Percentiles rank a stretch among this genome's conserved stretches.
Evolutionary conservation across 139 green algal species (phyloP).

Genomic region (Chlorella sp.): DNA sequence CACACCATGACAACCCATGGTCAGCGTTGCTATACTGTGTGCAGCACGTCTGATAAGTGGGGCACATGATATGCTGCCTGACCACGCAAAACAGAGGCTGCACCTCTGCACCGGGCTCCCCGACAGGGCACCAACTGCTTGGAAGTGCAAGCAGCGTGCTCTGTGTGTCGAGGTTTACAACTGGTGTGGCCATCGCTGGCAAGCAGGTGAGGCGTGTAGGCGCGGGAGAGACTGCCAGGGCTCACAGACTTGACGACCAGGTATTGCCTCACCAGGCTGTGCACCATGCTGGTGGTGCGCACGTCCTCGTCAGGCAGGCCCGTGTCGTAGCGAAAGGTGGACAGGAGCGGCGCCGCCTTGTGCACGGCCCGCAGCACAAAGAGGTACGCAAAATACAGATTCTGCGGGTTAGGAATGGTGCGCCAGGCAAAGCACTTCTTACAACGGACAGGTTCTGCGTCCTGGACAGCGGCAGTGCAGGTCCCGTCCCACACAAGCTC

Average conservation of each 20-base stretch:
- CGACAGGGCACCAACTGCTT: no score
- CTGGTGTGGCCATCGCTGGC: no score
- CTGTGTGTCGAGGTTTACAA: no score
- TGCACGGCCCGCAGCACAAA: constrained; percentile 83
- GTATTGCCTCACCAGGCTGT: not conserved
- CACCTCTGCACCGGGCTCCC: no score
- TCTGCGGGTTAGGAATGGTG: constrained; percentile 33
- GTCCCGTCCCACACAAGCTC: no score
- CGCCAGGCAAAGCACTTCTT: not conserved
- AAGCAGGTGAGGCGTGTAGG: no score
- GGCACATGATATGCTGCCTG: not conserved
- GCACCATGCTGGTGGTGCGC: constrained; percentile 29
- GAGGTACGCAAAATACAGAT: constrained; percentile 95
- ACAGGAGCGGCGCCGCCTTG: constrained; percentile 57
- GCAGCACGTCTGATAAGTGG: not conserved
- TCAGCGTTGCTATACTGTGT: not conserved
- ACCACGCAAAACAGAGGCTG: no score
- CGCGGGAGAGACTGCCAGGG: no score
- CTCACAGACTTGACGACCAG: no score
- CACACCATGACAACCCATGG: not conserved
- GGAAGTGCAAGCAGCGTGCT: no score
- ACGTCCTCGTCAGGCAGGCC: constrained; percentile 53
- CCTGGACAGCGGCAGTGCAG: no score
- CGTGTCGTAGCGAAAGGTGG: constrained; percentile 47
- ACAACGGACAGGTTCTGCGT: no score